A percentile compares a stretch with the other conserved stretches of the same genome.
Conservation (phyloP, 768 basidiomycete species). For the Russula griseocarnosa region DNA sequence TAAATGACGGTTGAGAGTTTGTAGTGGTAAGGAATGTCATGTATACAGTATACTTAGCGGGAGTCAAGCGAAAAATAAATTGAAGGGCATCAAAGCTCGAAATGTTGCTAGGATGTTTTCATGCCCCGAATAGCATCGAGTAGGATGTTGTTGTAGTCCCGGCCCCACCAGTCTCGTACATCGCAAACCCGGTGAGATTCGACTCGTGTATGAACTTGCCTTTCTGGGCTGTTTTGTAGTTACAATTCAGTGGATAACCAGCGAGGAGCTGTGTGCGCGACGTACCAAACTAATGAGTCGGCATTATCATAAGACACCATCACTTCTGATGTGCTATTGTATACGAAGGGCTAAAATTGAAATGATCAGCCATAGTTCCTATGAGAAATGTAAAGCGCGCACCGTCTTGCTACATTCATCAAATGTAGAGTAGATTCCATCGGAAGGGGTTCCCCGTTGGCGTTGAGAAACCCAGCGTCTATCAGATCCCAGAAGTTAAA, state of each 20-base stretch:
- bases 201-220: slow-evolving; percentile 39
- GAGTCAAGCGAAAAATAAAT: neutral
- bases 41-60: neutral
- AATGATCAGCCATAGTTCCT: neutral
- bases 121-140: slow-evolving; percentile 34
- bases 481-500: slow-evolving; percentile 27
- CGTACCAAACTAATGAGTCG: slow-evolving; percentile 47
- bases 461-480: slow-evolving; percentile 11
- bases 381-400: slow-evolving; percentile 29
- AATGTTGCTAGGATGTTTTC: neutral
- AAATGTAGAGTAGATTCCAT: slow-evolving; percentile 49
- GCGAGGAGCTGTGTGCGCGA: too few species aligned
- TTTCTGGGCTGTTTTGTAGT: slow-evolving; percentile 36
- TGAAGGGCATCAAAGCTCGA: neutral
- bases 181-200: slow-evolving; percentile 40
- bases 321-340: slow-evolving; percentile 48
- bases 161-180: slow-evolving; percentile 47
- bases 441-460: slow-evolving; percentile 23
- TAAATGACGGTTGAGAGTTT: too few species aligned
- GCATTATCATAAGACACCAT: slow-evolving; percentile 67
- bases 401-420: slow-evolving; percentile 76
- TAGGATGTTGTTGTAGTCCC: slow-evolving; percentile 40
- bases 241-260: neutral
- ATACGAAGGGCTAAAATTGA: slow-evolving; percentile 59
- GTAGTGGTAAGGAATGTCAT: neutral